Conservation (phyloP, 2,329 filamentous ascomycete species). For the Nothophaeocryptopus gaeumannii region DNA sequence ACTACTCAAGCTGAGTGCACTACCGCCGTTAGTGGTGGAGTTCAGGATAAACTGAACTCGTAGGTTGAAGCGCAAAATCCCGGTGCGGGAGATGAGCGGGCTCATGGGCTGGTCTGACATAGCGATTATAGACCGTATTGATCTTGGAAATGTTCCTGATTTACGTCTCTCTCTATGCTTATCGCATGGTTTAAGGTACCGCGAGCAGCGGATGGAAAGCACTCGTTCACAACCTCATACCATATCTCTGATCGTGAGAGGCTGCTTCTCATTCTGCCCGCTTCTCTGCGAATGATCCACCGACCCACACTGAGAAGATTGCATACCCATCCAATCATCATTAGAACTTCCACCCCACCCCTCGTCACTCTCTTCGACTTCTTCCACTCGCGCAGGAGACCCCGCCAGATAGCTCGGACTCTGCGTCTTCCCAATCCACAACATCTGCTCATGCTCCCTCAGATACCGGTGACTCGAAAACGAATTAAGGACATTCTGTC, state of each 20-base stretch:
- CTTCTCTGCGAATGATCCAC: slow-evolving; percentile 1
- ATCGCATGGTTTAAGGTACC: too few species aligned
- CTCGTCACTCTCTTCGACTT: background rate
- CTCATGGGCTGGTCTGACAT: too few species aligned
- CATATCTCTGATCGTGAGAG: slow-evolving; percentile 2
- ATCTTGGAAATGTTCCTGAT: too few species aligned
- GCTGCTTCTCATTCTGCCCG: slow-evolving; percentile 3
- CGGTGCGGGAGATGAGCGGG: too few species aligned
- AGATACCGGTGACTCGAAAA: slow-evolving; percentile 60
- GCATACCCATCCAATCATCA: background rate
- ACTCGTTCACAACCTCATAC: background rate
- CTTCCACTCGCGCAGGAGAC: background rate
- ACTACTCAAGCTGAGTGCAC: too few species aligned
- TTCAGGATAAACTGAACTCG: too few species aligned
- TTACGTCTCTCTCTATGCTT: too few species aligned
- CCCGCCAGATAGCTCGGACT: slow-evolving; percentile 18
- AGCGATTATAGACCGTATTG: too few species aligned
- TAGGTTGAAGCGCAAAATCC: too few species aligned
- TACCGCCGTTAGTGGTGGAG: too few species aligned
- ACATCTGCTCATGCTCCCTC: slow-evolving; percentile 39
- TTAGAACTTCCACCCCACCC: background rate
- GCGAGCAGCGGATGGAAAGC: too few species aligned
- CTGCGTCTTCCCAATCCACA: slow-evolving; percentile 27
- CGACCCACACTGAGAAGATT: background rate
- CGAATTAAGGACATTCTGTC: slow-evolving; percentile 57